Evolutionary conservation across 345 rosid genomes (phyloP).

Genomic region (Crucihimalaya himalaica): DNA sequence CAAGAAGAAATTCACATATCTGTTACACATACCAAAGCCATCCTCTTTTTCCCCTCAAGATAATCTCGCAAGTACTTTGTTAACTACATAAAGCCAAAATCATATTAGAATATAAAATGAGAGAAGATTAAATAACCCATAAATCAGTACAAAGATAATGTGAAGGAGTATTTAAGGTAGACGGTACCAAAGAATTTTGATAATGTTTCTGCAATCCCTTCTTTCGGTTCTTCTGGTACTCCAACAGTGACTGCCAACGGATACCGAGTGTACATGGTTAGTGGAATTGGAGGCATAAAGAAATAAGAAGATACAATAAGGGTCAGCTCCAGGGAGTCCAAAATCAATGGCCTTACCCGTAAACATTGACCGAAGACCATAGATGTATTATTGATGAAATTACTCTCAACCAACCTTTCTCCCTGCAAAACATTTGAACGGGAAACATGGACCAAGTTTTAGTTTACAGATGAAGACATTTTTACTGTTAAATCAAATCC

Average conservation of each 20-base stretch:
- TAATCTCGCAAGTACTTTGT: slow-evolving; percentile 87
- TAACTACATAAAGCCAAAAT: slow-evolving; percentile 51
- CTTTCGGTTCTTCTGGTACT: slow-evolving; percentile 89
- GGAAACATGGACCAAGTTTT: background rate
- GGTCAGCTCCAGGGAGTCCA: slow-evolving; percentile 22
- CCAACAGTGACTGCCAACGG: slow-evolving; percentile 68
- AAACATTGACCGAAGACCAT: slow-evolving; percentile 92
- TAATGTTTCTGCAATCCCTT: slow-evolving; percentile 83
- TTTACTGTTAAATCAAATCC: slow-evolving; percentile 9
- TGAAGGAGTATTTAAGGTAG: slow-evolving; percentile 5
- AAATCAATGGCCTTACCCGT: slow-evolving; percentile 55
- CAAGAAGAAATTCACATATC: slow-evolving; percentile 6
- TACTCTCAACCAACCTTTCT: slow-evolving; percentile 83
- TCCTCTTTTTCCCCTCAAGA: slow-evolving; percentile 86
- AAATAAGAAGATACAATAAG: no score
- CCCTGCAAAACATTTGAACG: slow-evolving; percentile 57
- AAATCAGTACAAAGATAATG: background rate
- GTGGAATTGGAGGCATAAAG: background rate
- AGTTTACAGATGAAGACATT: slow-evolving; percentile 6
- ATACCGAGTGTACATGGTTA: slow-evolving; percentile 5
- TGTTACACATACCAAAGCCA: slow-evolving; percentile 70
- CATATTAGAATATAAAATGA: slow-evolving; percentile 8
- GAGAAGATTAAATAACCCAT: background rate
- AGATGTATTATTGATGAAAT: slow-evolving; percentile 90
- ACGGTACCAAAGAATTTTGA: slow-evolving; percentile 79